Evolutionary conservation across 345 rosid species (phyloP), one percentile per base, ranked within the genome.

Genomic region (Turnera subulata): DNA sequence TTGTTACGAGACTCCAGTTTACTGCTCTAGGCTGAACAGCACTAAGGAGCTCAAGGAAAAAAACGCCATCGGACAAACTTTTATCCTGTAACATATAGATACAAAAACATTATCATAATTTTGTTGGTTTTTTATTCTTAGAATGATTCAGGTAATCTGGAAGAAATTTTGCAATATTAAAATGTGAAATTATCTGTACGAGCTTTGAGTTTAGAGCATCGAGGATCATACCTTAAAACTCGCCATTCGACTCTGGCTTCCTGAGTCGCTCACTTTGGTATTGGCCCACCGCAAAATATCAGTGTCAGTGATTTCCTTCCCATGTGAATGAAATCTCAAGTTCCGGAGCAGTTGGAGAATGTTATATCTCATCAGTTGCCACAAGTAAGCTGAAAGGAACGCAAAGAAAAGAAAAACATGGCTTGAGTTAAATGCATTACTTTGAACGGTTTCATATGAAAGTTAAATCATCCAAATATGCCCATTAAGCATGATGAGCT

Each of bases 351-450:
- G 99, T 80, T 93, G 99, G 59, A 93, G 84, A 64, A 87, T 87
- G 72, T 87, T 89, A 72, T 56, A 87, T 78, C 99, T 83, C 99
- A 93, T 93, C 73, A 89, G 69, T 55, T 93, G 99, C 99, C 97
- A 89, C 62, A 93, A 61, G 71, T 78, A 93, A 62, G 99, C 99
- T 89, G 82, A 8, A 70, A 0, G 62, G 50, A 47, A 53, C 23
- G n/a, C 45, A 32, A 59, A n/a, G n/a, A n/a, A n/a, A n/a, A n/a
- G n/a, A n/a, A n/a, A 53, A 24, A 58, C 50, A 37, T 29, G 32
- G 62, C 19, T 19, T 20, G 18, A 11, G 29, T 9, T 15, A 17
- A 13, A 24, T 17, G 45, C 7, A n/a, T n/a, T n/a, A n/a, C n/a
- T n/a, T n/a, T n/a, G n/a, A n/a, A n/a, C n/a, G n/a, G n/a, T n/a